These are phyloP conservation scores for Colletotrichum sp. DNA, from an alignment of 2,329 filamentous ascomycete species.

Conservation along the genomic window DNA sequence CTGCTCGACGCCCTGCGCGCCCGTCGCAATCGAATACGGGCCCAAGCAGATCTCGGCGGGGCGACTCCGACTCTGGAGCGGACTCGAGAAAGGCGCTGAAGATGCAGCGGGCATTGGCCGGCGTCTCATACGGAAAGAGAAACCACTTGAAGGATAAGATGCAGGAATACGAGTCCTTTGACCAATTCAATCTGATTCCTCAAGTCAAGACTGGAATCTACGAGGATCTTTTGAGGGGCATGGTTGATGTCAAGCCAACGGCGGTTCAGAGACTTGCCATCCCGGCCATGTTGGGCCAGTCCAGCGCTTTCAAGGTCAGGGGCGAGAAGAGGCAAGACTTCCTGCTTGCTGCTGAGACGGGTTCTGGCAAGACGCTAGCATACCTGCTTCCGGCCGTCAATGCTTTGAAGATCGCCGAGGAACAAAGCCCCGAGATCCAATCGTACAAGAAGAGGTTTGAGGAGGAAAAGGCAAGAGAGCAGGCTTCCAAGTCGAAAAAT, in stretches of 20 bases:
- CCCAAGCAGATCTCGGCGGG: slow-evolving; percentile 23
- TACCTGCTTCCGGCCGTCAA: slow-evolving; percentile 88
- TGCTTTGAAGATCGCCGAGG: slow-evolving; percentile 79
- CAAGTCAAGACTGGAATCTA: slow-evolving; percentile 72
- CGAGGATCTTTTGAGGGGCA: slow-evolving; percentile 74
- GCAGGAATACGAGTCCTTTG: slow-evolving; percentile 76
- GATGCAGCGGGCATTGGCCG: slow-evolving; percentile 84
- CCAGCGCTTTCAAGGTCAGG: slow-evolving; percentile 38
- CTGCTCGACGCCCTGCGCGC: not conserved
- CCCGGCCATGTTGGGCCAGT: slow-evolving; percentile 73
- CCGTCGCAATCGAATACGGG: slow-evolving; percentile 33
- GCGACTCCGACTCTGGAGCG: slow-evolving; percentile 27
- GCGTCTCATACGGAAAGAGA: slow-evolving; percentile 75
- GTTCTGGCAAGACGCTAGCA: slow-evolving; percentile 94
- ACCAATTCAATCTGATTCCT: slow-evolving; percentile 78
- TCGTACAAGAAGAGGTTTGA: slow-evolving; percentile 60
- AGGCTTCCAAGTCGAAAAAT: slow-evolving; percentile 56
- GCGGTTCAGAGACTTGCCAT: slow-evolving; percentile 91
- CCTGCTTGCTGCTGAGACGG: slow-evolving; percentile 92
- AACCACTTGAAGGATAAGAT: slow-evolving; percentile 57
- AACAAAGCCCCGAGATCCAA: slow-evolving; percentile 60
- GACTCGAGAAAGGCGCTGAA: slow-evolving; percentile 75
- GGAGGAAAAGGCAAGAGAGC: slow-evolving; percentile 61
- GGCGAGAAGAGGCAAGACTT: slow-evolving; percentile 56
- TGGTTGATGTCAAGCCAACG: slow-evolving; percentile 80